Evolutionary conservation across 1,139 yeast species (phyloP), one percentile per base, ranked within the genome.

Genomic region (Taphrina deformans): DNA sequence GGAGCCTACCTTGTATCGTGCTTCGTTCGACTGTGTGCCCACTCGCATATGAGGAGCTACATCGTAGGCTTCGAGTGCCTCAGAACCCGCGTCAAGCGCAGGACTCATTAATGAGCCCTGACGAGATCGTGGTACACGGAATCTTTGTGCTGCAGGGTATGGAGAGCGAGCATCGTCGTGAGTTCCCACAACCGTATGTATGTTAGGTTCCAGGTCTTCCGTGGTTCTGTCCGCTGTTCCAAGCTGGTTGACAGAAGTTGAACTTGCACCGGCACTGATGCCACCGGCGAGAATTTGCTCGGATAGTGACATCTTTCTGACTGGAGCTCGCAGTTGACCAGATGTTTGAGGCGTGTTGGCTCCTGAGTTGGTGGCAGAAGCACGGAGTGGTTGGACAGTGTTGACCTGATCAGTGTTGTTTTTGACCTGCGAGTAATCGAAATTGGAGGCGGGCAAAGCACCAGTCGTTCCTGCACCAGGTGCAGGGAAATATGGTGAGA

Each of bases 391-490:
- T 23, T 40, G 56, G 1, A 38, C 40, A 3, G 23, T 53, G 6
- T 10, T 10, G 14, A 50, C 63, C 12, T 53, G 29, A 10, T 24
- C 55, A 5, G 33, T 18, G 14, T 27, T 33, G 2, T 50, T 18
- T 2, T 29, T n/a, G 0, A 33, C 21, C 16, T 24, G 45, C 4
- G 35, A 53, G 48, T 23, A 53, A 14, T 23, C 7, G 18, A 59
- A 59, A 10, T 59, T 35, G 9, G 53, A 40, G 12, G 63, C 40
- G 14, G 63, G 63, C 23, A 59, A 21, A 7, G 55, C 55, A 7
- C 63, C 63, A 6, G 63, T 59, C 9, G 63, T 59, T n/a, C 63
- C 63, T 7, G 63, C 63, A 12, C 63, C 63, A 1, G 63, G 63
- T 26, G 63, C 63, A 6, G 63, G 63, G 31, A 59, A 59, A 26